phyloP scores from a whole-genome alignment of 345 rosid genomes.

The Pelargonium nanum region DNA sequence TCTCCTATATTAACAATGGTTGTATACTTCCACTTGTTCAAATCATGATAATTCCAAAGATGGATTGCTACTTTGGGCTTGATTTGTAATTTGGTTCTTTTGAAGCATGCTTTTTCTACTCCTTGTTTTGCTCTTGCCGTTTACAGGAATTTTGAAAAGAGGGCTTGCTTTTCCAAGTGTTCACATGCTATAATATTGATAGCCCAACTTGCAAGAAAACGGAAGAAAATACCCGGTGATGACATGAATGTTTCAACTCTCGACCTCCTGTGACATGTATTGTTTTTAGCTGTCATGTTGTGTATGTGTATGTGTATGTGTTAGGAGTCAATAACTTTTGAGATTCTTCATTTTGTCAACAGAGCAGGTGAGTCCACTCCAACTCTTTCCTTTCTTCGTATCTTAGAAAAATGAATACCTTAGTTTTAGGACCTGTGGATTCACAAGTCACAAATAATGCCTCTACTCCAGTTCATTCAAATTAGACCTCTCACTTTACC shows the following conservation, averaged over 20 bases:
- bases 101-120: too few species aligned
- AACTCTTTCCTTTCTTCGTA: not conserved
- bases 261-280: not conserved
- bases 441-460: not conserved
- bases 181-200: too few species aligned
- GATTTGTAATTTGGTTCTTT: not conserved
- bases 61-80: not conserved
- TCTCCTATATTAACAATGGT: not conserved
- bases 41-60: not conserved
- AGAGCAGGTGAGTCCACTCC: conserved; percentile 25
- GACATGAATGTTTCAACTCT: not conserved
- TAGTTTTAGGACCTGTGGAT: not conserved
- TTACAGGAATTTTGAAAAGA: too few species aligned
- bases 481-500: too few species aligned
- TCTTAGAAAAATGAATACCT: not conserved
- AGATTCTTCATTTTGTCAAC: conserved; percentile 14
- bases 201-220: not conserved
- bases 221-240: too few species aligned
- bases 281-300: not conserved
- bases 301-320: too few species aligned
- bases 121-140: too few species aligned
- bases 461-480: not conserved
- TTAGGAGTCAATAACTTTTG: not conserved
- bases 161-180: too few species aligned
- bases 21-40: not conserved